phyloP scores from a whole-genome alignment of 1,139 yeast species.

The Martiniozyma asiatica region DNA sequence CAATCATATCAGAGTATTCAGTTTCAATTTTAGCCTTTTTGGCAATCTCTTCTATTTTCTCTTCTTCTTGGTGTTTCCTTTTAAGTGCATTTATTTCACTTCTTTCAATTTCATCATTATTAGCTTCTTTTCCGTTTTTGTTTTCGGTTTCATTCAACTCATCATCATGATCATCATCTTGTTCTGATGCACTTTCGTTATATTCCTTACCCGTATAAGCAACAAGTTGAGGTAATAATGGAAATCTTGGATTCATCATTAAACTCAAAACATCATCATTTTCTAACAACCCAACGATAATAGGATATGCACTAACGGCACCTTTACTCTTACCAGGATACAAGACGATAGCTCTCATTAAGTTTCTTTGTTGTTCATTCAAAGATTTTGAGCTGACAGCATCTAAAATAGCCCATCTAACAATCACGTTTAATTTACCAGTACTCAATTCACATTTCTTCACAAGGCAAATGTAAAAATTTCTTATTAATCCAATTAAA shows the following conservation, averaged over 20 bases:
- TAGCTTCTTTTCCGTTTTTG: neutral
- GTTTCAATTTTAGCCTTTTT: constrained; percentile 6
- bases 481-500: constrained; percentile 30
- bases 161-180: constrained; percentile 6
- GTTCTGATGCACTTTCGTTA: constrained; percentile 14
- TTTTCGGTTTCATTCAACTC: constrained; percentile 9
- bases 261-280: constrained; percentile 33
- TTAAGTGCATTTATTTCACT: constrained; percentile 6
- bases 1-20: constrained; percentile 8
- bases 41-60: constrained; percentile 3
- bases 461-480: constrained; percentile 39
- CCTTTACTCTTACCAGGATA: constrained; percentile 40
- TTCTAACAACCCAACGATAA: constrained; percentile 39
- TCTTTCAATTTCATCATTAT: constrained; percentile 1
- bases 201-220: constrained; percentile 9
- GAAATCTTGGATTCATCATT: constrained; percentile 68
- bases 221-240: constrained; percentile 29
- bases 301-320: constrained; percentile 41
- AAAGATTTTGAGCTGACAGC: constrained; percentile 22
- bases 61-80: constrained; percentile 4
- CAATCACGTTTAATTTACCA: constrained; percentile 49
- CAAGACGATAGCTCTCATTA: constrained; percentile 43
- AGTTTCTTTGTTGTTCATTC: constrained; percentile 23
- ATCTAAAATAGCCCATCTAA: constrained; percentile 43
- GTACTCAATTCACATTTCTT: constrained; percentile 44